Evolutionary conservation across 768 basidiomycete species (phyloP).

Genomic region (Brasilioporus rufonigricans): DNA sequence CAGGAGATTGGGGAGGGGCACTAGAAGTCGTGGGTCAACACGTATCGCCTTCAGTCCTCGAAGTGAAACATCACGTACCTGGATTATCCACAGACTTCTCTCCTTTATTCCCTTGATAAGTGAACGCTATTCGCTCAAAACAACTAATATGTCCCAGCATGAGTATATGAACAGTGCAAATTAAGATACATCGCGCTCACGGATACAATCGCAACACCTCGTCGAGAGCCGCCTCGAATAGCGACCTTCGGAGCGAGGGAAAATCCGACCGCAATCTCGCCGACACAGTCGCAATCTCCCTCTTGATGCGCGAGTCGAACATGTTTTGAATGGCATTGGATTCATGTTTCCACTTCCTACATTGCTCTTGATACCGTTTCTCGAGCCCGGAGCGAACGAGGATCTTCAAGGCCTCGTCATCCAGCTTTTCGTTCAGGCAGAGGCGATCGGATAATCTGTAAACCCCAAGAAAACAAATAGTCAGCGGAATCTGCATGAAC

Average conservation of each 20-base stretch:
- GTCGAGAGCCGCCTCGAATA: slow-evolving; percentile 28
- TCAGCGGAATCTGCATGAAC: background rate
- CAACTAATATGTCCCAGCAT: background rate
- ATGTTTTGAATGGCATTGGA: background rate
- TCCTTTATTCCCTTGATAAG: background rate
- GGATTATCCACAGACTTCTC: background rate
- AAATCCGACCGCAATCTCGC: slow-evolving; percentile 4
- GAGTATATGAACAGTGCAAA: background rate
- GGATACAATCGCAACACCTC: slow-evolving; percentile 22
- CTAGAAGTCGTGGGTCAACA: slow-evolving; percentile 1
- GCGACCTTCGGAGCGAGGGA: slow-evolving; percentile 8
- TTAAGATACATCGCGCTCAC: slow-evolving; percentile 4
- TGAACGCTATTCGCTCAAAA: slow-evolving; percentile 16
- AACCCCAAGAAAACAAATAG: background rate
- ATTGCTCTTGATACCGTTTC: slow-evolving; percentile 22
- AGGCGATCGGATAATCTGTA: slow-evolving; percentile 25
- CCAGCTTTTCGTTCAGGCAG: slow-evolving; percentile 20
- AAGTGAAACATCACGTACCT: background rate
- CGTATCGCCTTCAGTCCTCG: background rate
- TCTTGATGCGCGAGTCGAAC: background rate
- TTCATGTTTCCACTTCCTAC: slow-evolving; percentile 24
- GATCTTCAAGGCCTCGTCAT: slow-evolving; percentile 25
- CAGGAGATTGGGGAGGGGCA: slow-evolving; percentile 4
- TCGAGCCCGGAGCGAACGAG: slow-evolving; percentile 30
- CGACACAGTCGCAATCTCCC: background rate